These are phyloP conservation scores for Kappamyces sp. DNA, from an alignment of 192 early-diverging fungal genomes.

Conservation along the genomic window DNA sequence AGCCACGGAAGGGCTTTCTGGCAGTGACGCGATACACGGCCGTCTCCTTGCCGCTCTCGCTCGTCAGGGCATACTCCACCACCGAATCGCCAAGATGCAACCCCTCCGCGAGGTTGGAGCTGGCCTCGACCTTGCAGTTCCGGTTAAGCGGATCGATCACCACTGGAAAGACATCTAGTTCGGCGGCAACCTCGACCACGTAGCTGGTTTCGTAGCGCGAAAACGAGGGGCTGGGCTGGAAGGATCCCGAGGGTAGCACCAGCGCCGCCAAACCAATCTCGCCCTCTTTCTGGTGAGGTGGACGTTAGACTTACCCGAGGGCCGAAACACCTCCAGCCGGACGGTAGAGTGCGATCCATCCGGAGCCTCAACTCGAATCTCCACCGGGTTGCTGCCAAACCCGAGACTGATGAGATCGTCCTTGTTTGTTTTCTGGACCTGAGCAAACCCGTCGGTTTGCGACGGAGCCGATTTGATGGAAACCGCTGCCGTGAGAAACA, in stretches of 20 bases:
- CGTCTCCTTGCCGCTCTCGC: too few species aligned
- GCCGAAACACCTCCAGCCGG: constrained; percentile 25
- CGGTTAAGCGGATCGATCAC: constrained; percentile 9
- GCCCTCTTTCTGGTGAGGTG: constrained; percentile 12
- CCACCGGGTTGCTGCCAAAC: constrained; percentile 29
- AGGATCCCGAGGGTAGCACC: constrained; percentile 17
- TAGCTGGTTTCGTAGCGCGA: constrained; percentile 30
- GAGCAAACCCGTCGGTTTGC: constrained; percentile 40
- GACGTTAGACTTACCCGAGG: constrained; percentile 19
- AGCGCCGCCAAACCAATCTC: constrained; percentile 32
- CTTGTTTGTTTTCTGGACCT: constrained; percentile 30
- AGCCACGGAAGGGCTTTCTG: too few species aligned
- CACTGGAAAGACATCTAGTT: background rate
- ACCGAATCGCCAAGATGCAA: too few species aligned
- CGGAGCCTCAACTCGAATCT: constrained; percentile 41
- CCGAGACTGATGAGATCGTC: constrained; percentile 23
- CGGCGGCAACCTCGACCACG: constrained; percentile 19
- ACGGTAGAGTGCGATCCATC: constrained; percentile 37
- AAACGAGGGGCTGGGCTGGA: constrained; percentile 32
- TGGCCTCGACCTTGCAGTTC: constrained; percentile 1
- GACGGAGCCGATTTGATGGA: constrained; percentile 25
- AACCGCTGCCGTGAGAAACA: constrained; percentile 17
- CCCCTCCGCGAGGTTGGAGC: too few species aligned
- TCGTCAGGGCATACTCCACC: too few species aligned
- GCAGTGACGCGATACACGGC: too few species aligned